A percentile compares a stretch with the other conserved stretches of the same genome.
phyloP scores from a whole-genome alignment of 257 asterid species.

The Ocimum tenuiflorum region DNA sequence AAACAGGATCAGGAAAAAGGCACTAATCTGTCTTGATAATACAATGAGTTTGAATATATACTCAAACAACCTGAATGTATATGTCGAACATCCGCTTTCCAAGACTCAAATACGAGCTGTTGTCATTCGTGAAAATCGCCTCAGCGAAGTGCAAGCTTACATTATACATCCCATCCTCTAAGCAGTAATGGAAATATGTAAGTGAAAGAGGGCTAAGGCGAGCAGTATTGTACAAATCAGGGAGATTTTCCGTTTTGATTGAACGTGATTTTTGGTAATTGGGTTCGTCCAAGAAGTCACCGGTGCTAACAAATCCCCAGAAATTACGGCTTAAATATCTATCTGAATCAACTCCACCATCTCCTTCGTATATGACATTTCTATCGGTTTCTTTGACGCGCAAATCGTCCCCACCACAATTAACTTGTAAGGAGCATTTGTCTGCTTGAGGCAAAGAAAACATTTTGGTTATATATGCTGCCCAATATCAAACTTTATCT shows the following conservation, averaged over 20 bases:
- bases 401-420: slow-evolving; percentile 70
- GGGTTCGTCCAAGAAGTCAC: slow-evolving; percentile 76
- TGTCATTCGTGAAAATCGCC: slow-evolving; percentile 52
- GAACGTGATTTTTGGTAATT: slow-evolving; percentile 46
- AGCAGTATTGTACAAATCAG: slow-evolving; percentile 60
- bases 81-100: slow-evolving; percentile 70
- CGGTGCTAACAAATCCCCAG: slow-evolving; percentile 88
- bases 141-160: slow-evolving; percentile 77
- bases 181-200: slow-evolving; percentile 69
- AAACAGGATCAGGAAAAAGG: slow-evolving; percentile 23
- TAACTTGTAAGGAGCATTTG: slow-evolving; percentile 67
- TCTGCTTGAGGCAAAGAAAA: slow-evolving; percentile 39
- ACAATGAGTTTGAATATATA: neutral
- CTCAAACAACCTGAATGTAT: slow-evolving; percentile 60
- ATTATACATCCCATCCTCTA: slow-evolving; percentile 73
- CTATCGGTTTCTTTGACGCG: slow-evolving; percentile 30
- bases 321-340: slow-evolving; percentile 33
- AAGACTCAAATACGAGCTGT: slow-evolving; percentile 57
- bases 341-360: slow-evolving; percentile 53
- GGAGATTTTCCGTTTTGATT: slow-evolving; percentile 29
- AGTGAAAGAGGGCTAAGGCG: slow-evolving; percentile 79
- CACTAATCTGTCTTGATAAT: slow-evolving; percentile 1
- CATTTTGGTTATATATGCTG: slow-evolving; percentile 16
- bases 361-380: slow-evolving; percentile 60
- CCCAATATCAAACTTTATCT: neutral